Evolutionary conservation across 495 filamentous ascomycete species (phyloP).

Genomic region (Rhypophila decipiens): DNA sequence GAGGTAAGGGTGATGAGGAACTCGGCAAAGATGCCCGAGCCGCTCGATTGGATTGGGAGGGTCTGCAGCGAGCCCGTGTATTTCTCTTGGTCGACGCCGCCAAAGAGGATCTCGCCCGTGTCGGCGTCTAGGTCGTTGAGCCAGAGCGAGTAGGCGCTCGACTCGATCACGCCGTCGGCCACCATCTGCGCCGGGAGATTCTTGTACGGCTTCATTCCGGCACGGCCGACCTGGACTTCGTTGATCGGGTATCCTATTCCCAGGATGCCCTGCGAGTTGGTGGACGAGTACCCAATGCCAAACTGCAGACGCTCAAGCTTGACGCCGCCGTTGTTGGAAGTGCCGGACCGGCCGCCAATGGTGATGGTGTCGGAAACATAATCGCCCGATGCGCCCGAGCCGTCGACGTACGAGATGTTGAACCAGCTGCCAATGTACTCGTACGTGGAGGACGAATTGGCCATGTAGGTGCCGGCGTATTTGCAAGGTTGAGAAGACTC

Average conservation of each 20-base stretch:
- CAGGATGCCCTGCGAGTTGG: conserved; percentile 70
- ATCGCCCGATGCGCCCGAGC: conserved; percentile 70
- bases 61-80: conserved; percentile 66
- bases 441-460: conserved; percentile 79
- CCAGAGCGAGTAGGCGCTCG: conserved; percentile 85
- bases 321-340: conserved; percentile 57
- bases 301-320: conserved; percentile 68
- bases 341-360: conserved; percentile 77
- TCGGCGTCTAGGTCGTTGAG: conserved; percentile 72
- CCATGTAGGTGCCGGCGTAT: conserved; percentile 58
- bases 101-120: conserved; percentile 82
- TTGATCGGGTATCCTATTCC: conserved; percentile 85
- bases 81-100: conserved; percentile 79
- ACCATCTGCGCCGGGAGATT: conserved; percentile 77
- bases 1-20: conserved; percentile 76
- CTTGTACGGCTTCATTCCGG: conserved; percentile 55
- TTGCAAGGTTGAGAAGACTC: conserved; percentile 41
- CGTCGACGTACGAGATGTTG: conserved; percentile 89
- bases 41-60: conserved; percentile 64
- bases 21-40: conserved; percentile 56
- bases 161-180: conserved; percentile 61
- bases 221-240: conserved; percentile 67
- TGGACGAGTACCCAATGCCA: conserved; percentile 73
- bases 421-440: conserved; percentile 70
- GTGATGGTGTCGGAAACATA: conserved; percentile 75